Evolutionary conservation across 768 basidiomycete genomes (phyloP), one percentile per base, ranked within the genome.

Genomic region (Clavulina sp.): DNA sequence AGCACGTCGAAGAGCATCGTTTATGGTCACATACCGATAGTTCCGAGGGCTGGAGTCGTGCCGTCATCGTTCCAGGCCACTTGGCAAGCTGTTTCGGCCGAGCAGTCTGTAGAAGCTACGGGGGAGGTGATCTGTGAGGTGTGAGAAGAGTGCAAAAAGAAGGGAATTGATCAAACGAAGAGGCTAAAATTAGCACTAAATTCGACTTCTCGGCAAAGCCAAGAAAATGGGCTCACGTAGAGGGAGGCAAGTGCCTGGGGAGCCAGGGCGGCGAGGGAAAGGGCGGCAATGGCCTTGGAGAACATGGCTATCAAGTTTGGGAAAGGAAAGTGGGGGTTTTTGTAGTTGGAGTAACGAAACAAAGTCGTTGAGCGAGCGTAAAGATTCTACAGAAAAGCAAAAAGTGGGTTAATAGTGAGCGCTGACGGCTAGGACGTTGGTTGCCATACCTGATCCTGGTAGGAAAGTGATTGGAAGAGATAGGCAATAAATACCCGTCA

Each of bases 61-160:
- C 54, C 54, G 29, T 55, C 54, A 48, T 55, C 54, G 32, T 54
- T 55, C 54, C 54, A 55, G 24, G 23, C 19, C 19, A 55, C 23
- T 7, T 31, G 41, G 41, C 54, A 55, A 18, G 52, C 24, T 4
- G n/a, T n/a, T n/a, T 41, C 53, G 3, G 52, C 54, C 16, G 33
- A 19, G 53, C 54, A 55, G 31, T 30, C 32, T 9, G 54, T 55
- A 40, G 28, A 28, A 16, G 52, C 54, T 6, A 48, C 43, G 31
- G 54, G 54, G 21, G 31, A 23, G 29, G 54, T 55, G 54, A 55
- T 44, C 54, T 55, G 21, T 19, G 13, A 9, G 19, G 30, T 21
- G 18, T n/a, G n/a, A 41, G 19, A 34, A 26, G 51, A 23, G 44
- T 43, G 13, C 5, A 44, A 51, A 51, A 24, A 16, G 26, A 24